Evolutionary conservation across 805 yeast species (phyloP), one percentile per base, ranked within the genome.

Genomic region (Alloascoidea africana): DNA sequence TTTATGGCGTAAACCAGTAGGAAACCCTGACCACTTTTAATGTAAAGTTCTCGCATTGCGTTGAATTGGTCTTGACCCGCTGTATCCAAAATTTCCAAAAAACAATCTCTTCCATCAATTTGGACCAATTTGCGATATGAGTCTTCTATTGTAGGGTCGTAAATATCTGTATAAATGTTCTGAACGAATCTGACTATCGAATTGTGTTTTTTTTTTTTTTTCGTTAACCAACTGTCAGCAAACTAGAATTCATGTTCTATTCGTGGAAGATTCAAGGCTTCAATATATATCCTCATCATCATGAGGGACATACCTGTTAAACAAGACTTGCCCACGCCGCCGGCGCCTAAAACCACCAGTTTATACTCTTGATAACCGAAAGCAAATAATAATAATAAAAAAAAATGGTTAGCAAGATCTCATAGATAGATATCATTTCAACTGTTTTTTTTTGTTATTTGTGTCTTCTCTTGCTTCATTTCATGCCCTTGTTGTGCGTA

Each of bases 321-420:
- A 33, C 85, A 80, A 14, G 91, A 82, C 48, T 82, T 82, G 51
- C 93, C 93, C n/a, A 82, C 93, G 62, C 91, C 93, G 52, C 93
- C 93, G 11, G 93, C 89, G 44, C 93, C 93, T 43, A 82, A 60
- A 16, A 82, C 89, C 14, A 82, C 91, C 37, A 82, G 63, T 53
- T 81, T 82, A 53, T 82, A 82, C 54, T 82, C 93, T 73, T 33
- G 8, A 11, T 23, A 23, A 23, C n/a, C n/a, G n/a, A n/a, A n/a
- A n/a, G n/a, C n/a, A n/a, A n/a, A n/a, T n/a, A n/a, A n/a, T n/a
- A n/a, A n/a, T n/a, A n/a, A n/a, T n/a, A n/a, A 35, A 36, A 3
- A 35, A 35, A 19, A 15, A 14, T n/a, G 11, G 34, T 32, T 32
- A 13, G 16, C n/a, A 32, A 16, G 18, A 27, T 23, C n/a, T n/a